Evolutionary conservation across 106 monocot species (phyloP).

Genomic region (Allium sativum): DNA sequence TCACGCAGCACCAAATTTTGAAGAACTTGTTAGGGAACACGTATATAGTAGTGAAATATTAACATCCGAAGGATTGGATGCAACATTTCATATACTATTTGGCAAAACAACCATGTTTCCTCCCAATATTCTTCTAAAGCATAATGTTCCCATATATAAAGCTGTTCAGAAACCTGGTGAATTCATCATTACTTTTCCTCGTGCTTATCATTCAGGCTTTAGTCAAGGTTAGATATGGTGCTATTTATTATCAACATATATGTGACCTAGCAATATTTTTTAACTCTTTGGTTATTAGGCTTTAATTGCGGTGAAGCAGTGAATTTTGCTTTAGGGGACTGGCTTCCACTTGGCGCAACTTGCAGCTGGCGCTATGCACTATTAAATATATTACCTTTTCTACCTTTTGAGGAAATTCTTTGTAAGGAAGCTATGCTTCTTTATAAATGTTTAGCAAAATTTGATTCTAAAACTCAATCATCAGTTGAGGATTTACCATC

Average conservation of each 20-base stretch:
- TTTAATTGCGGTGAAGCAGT: conserved; percentile 99
- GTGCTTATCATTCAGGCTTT: conserved; percentile 95
- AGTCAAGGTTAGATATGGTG: conserved; percentile 58
- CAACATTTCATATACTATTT: conserved; percentile 70
- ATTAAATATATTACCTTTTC: conserved; percentile 59
- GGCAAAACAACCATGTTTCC: conserved; percentile 98
- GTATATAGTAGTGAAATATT: conserved; percentile 71
- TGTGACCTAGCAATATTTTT: background rate
- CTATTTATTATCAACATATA: background rate
- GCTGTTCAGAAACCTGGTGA: conserved; percentile 94
- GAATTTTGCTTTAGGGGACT: conserved; percentile 90
- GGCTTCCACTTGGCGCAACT: conserved; percentile 72
- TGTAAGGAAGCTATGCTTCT: conserved; percentile 74
- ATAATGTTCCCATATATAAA: conserved; percentile 82
- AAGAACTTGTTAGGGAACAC: conserved; percentile 51
- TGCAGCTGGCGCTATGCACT: conserved; percentile 74
- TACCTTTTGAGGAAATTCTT: conserved; percentile 85
- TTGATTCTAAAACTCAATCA: background rate
- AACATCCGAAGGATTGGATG: conserved; percentile 46
- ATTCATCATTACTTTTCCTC: conserved; percentile 85
- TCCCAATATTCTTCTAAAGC: conserved; percentile 68
- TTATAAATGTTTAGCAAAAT: conserved; percentile 9
- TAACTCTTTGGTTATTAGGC: conserved; percentile 23
- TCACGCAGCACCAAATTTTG: conserved; percentile 68
- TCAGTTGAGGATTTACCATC: conserved; percentile 24